Percentiles rank a stretch among this genome's conserved stretches.
Evolutionary conservation across 2,329 filamentous ascomycete genomes (phyloP).

Genomic region (Fusarium lateritium): DNA sequence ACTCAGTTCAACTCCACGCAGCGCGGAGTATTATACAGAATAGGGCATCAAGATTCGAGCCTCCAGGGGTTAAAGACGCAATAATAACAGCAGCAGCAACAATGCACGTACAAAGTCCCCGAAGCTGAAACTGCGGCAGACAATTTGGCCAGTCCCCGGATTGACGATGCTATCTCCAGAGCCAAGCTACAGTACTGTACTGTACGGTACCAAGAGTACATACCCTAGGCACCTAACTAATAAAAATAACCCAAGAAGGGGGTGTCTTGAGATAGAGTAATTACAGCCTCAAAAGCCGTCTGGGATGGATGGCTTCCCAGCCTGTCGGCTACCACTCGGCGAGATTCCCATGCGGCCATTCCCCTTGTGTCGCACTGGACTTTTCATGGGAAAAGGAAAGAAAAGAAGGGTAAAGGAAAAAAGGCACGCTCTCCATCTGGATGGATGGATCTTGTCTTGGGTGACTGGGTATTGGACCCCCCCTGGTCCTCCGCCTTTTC

Average conservation of each 20-base stretch:
- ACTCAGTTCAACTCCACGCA: constrained; percentile 7
- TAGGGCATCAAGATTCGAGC: constrained; percentile 28
- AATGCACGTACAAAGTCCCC: constrained; percentile 23
- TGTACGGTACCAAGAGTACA: too few species aligned
- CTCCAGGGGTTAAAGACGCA: constrained; percentile 3
- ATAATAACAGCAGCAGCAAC: background rate
- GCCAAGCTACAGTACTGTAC: background rate
- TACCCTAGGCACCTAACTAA: background rate
- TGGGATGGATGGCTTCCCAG: constrained; percentile 20
- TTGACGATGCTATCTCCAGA: constrained; percentile 5
- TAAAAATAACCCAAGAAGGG: constrained; percentile 3
- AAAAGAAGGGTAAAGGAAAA: background rate
- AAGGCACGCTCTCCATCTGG: constrained; percentile 12
- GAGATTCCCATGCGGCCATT: constrained; percentile 40
- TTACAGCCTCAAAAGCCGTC: constrained; percentile 28
- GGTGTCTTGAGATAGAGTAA: constrained; percentile 15
- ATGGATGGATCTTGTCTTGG: constrained; percentile 14
- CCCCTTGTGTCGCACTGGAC: constrained; percentile 22
- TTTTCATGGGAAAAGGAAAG: background rate
- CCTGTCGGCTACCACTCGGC: constrained; percentile 44
- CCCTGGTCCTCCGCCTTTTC: constrained; percentile 49
- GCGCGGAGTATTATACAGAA: constrained; percentile 16
- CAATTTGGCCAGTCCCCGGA: background rate
- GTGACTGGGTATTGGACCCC: background rate
- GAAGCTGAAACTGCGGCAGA: constrained; percentile 15